Percentiles rank a stretch among this genome's conserved stretches.
Evolutionary conservation across 108 stramenopile species (phyloP).

Genomic region (Cyclostephanos invisitatus): DNA sequence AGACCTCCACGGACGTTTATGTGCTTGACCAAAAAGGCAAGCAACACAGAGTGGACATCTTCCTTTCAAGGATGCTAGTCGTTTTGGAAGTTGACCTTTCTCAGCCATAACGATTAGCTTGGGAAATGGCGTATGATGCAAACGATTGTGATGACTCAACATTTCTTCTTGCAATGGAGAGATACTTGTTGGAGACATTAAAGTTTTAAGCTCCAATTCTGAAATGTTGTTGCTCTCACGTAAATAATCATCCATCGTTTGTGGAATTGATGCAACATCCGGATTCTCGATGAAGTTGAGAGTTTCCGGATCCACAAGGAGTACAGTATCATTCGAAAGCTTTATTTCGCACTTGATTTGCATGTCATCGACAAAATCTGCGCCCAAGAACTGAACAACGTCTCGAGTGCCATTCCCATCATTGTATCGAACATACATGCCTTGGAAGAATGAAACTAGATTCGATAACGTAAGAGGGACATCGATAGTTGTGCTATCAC

Average conservation of each 20-base stretch:
- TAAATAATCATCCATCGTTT: neutral
- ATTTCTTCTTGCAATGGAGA: no score
- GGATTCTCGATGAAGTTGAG: conserved; percentile 13
- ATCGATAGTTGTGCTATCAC: neutral
- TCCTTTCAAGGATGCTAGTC: conserved; percentile 6
- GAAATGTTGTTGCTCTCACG: conserved; percentile 12
- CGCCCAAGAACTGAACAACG: neutral
- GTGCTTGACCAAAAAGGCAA: no score
- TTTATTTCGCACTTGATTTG: neutral
- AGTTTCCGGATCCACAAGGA: conserved; percentile 2
- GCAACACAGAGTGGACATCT: conserved; percentile 20
- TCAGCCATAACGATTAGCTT: no score
- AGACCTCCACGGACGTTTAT: no score
- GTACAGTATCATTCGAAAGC: neutral
- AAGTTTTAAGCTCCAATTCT: neutral
- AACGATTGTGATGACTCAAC: conserved; percentile 19
- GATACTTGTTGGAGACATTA: conserved; percentile 25
- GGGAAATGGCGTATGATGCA: conserved; percentile 23
- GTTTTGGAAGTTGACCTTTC: conserved; percentile 11
- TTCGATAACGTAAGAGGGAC: neutral
- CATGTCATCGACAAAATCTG: neutral
- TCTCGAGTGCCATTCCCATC: conserved; percentile 2
- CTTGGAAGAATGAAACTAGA: neutral
- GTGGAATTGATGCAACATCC: conserved; percentile 20
- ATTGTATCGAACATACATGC: conserved; percentile 8